phyloP scores from a whole-genome alignment of 805 yeast genomes.

The Huiozyma sinensis region DNA sequence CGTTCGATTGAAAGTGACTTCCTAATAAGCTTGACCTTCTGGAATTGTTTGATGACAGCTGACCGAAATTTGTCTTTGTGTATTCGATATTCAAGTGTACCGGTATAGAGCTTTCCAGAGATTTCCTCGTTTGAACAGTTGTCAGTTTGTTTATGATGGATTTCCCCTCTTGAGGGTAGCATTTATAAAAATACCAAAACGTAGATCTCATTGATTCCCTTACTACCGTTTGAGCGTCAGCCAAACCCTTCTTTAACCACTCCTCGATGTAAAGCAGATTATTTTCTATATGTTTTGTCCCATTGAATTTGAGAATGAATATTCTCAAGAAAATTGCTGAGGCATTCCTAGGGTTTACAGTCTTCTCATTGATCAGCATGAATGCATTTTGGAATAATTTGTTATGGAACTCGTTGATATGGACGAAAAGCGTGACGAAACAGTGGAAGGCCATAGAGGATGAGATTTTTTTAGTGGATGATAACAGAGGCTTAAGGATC shows the following conservation, averaged over 20 bases:
- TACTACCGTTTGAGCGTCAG: conserved; percentile 73
- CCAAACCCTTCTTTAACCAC: conserved; percentile 47
- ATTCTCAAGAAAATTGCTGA: conserved; percentile 64
- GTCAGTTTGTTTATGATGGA: conserved; percentile 23
- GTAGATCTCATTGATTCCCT: conserved; percentile 64
- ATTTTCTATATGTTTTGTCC: conserved; percentile 28
- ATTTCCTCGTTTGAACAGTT: conserved; percentile 33
- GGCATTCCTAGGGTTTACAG: conserved; percentile 56
- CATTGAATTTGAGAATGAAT: conserved; percentile 41
- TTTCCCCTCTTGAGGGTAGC: conserved; percentile 45
- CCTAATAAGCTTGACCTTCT: conserved; percentile 27
- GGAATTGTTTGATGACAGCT: conserved; percentile 33
- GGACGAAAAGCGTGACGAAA: conserved; percentile 41
- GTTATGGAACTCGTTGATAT: conserved; percentile 39
- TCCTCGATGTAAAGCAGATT: conserved; percentile 32
- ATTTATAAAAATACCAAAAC: conserved; percentile 56
- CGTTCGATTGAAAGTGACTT: conserved; percentile 4
- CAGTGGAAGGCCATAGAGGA: conserved; percentile 29
- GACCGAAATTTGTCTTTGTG: conserved; percentile 3
- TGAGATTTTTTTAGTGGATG: conserved; percentile 32
- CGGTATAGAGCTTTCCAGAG: conserved; percentile 53
- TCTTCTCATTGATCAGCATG: conserved; percentile 54
- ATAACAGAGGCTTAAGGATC: conserved; percentile 25
- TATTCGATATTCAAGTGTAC: conserved; percentile 19
- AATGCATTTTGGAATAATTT: conserved; percentile 42